phyloP scores from a whole-genome alignment of 257 asterid genomes.

The Penstemon barbatus region DNA sequence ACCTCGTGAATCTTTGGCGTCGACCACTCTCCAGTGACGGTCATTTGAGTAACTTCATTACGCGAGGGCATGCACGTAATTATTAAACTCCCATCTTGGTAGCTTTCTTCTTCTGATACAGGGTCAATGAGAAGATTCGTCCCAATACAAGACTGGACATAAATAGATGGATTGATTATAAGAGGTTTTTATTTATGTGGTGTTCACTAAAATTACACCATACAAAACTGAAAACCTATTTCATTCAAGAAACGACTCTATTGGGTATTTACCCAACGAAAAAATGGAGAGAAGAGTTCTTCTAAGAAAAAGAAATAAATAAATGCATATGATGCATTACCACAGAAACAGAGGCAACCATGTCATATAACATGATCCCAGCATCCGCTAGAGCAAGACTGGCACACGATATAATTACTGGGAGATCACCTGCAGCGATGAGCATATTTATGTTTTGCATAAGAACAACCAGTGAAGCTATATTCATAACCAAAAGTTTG shows the following conservation, averaged over 20 bases:
- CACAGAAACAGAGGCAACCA: constrained; percentile 93
- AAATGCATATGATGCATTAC: constrained; percentile 40
- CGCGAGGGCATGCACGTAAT: constrained; percentile 90
- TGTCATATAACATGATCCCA: constrained; percentile 85
- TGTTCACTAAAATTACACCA: not conserved
- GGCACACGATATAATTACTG: constrained; percentile 88
- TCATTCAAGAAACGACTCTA: not conserved
- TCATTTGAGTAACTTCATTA: constrained; percentile 84
- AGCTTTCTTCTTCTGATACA: constrained; percentile 75
- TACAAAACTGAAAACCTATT: not conserved
- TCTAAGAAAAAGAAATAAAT: no score
- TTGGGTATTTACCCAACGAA: not conserved
- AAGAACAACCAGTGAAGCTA: constrained; percentile 2
- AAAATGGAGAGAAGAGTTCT: not conserved
- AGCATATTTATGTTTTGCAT: constrained; percentile 3
- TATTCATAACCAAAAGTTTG: not conserved
- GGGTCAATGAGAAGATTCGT: constrained; percentile 85
- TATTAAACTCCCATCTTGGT: constrained; percentile 74
- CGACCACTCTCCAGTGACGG: constrained; percentile 90
- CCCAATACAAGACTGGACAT: constrained; percentile 67
- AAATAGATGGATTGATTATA: constrained; percentile 2
- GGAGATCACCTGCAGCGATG: constrained; percentile 74
- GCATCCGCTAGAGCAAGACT: constrained; percentile 99
- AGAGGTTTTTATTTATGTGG: not conserved
- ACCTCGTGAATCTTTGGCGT: constrained; percentile 83